Evolutionary conservation across 495 filamentous ascomycete species (phyloP), one percentile per base, ranked within the genome.

Genomic region (Pseudotulostoma volvatum): DNA sequence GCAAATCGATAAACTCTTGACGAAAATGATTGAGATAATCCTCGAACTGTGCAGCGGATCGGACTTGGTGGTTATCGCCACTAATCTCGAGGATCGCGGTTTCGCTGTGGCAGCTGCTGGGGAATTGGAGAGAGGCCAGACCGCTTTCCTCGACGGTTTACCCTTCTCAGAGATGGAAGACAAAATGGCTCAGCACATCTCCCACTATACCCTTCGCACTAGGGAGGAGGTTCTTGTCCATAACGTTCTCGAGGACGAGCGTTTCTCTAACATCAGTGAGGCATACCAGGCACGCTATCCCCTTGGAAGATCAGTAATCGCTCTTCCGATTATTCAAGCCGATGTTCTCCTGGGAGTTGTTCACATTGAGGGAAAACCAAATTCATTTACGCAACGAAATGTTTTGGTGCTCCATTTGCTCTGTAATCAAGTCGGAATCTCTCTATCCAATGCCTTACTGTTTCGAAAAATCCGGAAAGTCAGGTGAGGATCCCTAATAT

Each of bases 21-120:
- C 76, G 38, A 90, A 84, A 40, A 92, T 94, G 81, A 82, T 82
- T 37, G 78, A 88, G 50, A 85, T 93, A 42, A 88, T 93, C 33
- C 52, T 93, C 14, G 81, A 88, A 46, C 85, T 80, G 3, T 86
- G 82, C 51, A 83, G 82, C 40, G 77, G 78, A 1, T 84, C 84
- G 4, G 79, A 82, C 23, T 71, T 82, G 9, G 81, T 79, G 18
- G 81, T 79, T 13, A 84, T 94, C 45, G 72, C 83, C 14, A 75
- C 81, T 8, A 71, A 84, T 48, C 79, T 80, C 35, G 77, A 78
- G 38, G 69, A 79, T 13, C 58, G 62, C 17, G 71, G 71, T 14
- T 90, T 82, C 73, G 77, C 73, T 33, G 76, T 94, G 36, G 81
- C 83, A 4, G 80, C 84, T 7, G 78, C 76, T 34, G 83, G 78